These are phyloP conservation scores for Diversispora epigaea DNA, from an alignment of 192 early-diverging fungal species.

Conservation along the genomic window DNA sequence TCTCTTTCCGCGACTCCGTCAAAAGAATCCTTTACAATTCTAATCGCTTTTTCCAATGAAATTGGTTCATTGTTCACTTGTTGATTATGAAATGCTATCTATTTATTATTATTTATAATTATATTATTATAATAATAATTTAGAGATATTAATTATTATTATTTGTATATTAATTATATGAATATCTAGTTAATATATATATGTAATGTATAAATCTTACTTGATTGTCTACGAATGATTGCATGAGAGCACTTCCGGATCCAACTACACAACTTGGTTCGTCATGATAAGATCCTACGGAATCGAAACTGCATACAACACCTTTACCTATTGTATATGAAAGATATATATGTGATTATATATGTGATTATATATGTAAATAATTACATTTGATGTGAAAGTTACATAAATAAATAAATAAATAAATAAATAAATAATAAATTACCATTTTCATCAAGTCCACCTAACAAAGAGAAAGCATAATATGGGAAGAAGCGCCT, in stretches of 20 bases:
- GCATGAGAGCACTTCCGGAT: constrained; percentile 85
- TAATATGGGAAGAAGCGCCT: constrained; percentile 98
- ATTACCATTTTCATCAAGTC: constrained; percentile 82
- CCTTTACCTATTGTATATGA: constrained; percentile 63
- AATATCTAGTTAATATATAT: neutral
- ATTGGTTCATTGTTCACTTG: constrained; percentile 41
- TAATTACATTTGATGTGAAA: too few species aligned
- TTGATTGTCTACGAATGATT: constrained; percentile 97
- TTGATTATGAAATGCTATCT: constrained; percentile 44
- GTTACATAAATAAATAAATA: neutral
- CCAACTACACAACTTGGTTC: constrained; percentile 75
- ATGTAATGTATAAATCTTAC: constrained; percentile 37
- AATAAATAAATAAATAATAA: neutral
- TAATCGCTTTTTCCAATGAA: constrained; percentile 62
- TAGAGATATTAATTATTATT: too few species aligned
- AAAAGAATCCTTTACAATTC: constrained; percentile 93
- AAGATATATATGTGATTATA: too few species aligned
- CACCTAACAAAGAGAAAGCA: constrained; percentile 84
- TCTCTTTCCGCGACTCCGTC: constrained; percentile 96
- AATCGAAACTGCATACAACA: constrained; percentile 88
- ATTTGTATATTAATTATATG: neutral
- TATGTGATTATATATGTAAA: too few species aligned
- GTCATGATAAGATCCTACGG: constrained; percentile 87
- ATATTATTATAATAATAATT: too few species aligned
- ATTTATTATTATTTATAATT: too few species aligned